Percentiles rank a stretch among this genome's conserved stretches.
These are phyloP conservation scores for Boletus pseudopeckii DNA, from an alignment of 768 basidiomycete genomes.

Conservation along the genomic window DNA sequence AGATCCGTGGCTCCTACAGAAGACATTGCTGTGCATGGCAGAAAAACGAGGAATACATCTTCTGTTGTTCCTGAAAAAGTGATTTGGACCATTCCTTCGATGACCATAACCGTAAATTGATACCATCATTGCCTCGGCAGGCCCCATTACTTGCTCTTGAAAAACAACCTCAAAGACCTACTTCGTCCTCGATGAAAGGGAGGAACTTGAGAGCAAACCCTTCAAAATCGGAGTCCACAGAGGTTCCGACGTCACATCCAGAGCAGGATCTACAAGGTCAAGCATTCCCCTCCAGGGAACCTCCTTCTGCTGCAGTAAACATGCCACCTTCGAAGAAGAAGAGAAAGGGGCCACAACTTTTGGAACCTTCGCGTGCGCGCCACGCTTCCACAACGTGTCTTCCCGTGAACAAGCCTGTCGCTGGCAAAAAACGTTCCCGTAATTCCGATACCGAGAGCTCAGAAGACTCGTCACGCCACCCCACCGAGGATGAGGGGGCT, in stretches of 20 bases:
- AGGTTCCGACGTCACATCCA: slow-evolving; percentile 60
- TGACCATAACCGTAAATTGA: neutral
- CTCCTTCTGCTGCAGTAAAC: slow-evolving; percentile 3
- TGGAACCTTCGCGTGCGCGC: slow-evolving; percentile 3
- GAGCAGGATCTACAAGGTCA: slow-evolving; percentile 42
- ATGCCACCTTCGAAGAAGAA: slow-evolving; percentile 7
- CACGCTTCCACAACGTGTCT: neutral
- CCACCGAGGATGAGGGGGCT: slow-evolving; percentile 30
- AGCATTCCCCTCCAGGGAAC: slow-evolving; percentile 5
- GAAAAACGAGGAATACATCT: slow-evolving; percentile 2
- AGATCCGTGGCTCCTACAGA: neutral
- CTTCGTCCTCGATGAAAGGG: slow-evolving; percentile 6
- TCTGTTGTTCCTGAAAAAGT: slow-evolving; percentile 18
- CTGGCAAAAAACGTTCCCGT: slow-evolving; percentile 20
- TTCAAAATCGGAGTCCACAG: slow-evolving; percentile 28
- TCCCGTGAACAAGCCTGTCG: slow-evolving; percentile 5
- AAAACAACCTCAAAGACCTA: slow-evolving; percentile 9
- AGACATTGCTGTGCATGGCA: slow-evolving; percentile 1
- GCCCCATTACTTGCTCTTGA: neutral
- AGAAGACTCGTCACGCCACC: slow-evolving; percentile 10
- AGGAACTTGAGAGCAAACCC: slow-evolving; percentile 10
- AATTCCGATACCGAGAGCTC: slow-evolving; percentile 27
- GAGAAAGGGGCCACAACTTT: neutral
- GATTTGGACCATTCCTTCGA: neutral
- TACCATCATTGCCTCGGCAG: slow-evolving; percentile 1